These are phyloP conservation scores for Boletus barrowsii DNA, from an alignment of 768 basidiomycete genomes.

Conservation along the genomic window DNA sequence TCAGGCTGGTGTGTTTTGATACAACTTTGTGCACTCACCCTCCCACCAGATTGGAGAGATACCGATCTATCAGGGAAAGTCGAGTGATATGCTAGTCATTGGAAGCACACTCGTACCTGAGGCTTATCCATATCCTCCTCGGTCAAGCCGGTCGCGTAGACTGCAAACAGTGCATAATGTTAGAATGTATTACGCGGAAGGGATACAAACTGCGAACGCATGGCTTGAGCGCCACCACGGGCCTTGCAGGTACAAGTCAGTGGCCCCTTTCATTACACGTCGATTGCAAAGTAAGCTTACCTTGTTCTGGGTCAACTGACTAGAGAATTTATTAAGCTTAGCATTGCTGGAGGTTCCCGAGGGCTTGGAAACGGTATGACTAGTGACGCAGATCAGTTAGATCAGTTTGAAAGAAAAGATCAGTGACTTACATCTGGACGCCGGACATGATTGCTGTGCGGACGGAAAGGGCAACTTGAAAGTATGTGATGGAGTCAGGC, in stretches of 20 bases:
- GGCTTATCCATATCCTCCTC: conserved; percentile 84
- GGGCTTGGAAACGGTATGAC: conserved; percentile 20
- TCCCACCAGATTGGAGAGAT: conserved; percentile 93
- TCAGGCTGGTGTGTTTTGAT: not conserved
- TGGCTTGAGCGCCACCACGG: conserved; percentile 79
- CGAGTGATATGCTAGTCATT: conserved; percentile 2
- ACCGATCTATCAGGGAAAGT: conserved; percentile 55
- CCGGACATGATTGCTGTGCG: conserved; percentile 44
- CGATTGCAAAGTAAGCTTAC: conserved; percentile 33
- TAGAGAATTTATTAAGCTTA: conserved; percentile 72
- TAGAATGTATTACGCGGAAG: not conserved
- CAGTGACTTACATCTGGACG: conserved; percentile 56
- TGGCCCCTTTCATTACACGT: not conserved
- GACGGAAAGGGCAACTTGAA: not conserved
- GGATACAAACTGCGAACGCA: conserved; percentile 55
- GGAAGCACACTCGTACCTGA: conserved; percentile 47
- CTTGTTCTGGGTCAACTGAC: conserved; percentile 75
- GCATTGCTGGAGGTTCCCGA: conserved; percentile 32
- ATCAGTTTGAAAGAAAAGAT: not conserved
- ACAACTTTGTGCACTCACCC: conserved; percentile 41
- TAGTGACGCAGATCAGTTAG: not conserved
- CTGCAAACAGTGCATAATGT: conserved; percentile 23
- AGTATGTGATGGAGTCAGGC: not conserved
- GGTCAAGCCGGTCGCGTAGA: conserved; percentile 74
- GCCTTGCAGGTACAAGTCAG: conserved; percentile 32